Evolutionary conservation across 2,329 filamentous ascomycete genomes (phyloP), one percentile per base, ranked within the genome.

Genomic region (Xylariaceae sp.): DNA sequence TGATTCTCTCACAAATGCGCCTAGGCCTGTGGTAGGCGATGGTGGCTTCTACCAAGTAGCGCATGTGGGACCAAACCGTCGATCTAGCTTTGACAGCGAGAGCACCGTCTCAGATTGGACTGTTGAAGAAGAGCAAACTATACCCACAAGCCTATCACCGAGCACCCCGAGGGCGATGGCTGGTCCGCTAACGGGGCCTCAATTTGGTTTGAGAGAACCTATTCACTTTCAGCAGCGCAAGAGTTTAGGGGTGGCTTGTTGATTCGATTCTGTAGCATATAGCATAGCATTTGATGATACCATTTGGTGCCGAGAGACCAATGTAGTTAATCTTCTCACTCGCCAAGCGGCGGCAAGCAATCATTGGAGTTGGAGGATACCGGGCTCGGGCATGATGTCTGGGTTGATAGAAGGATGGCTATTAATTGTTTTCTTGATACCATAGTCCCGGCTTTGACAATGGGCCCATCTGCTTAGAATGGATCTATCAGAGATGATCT

Each of bases 31-130:
- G 39, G 82, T 75, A 37, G 75, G 72, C 21, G 72, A 70, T 8
- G 81, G 86, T 26, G 84, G 83, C 3, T 87, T 84, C 69, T 87
- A 87, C 66, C 81, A 86, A 68, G 82, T 80, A 51, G 74, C 85
- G 28, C 73, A 71, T 53, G 66, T 74, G 45, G 67, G 67, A 34
- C 68, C 62, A 21, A 71, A 65, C 34, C 65, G 63, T 17, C 69
- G 74, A 23, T 70, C 71, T 26, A 84, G 81, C 65, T 70, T 77
- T 49, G 78, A 79, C 52, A 80, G 79, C 23, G 67, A 75, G 43
- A 78, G 77, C 41, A 81, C 79, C 2, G 71, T 79, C 49, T 82
- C 79, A 48, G 82, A 82, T 4, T 83, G 82, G 75, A 78, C 79
- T 74, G 41, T 76, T 16, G 66, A 73, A 34, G 72, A 75, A 50